Evolutionary conservation across 768 basidiomycete genomes (phyloP).

Genomic region (Leccinum incarnatum): DNA sequence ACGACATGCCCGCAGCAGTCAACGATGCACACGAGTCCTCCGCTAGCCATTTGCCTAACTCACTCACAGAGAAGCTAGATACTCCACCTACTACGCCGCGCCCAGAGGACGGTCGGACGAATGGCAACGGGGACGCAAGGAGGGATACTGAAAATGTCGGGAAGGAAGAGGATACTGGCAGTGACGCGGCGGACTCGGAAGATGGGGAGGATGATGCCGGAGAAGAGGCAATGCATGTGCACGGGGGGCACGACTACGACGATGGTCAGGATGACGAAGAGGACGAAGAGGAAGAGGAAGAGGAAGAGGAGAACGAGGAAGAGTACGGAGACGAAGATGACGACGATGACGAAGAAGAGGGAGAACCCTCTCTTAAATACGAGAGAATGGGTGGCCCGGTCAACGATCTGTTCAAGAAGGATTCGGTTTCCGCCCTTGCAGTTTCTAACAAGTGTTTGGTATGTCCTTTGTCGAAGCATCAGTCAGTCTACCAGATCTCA

Average conservation of each 20-base stretch:
- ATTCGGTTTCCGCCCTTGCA: conserved; percentile 81
- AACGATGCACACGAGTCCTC: neutral
- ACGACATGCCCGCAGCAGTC: conserved; percentile 10
- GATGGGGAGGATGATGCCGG: neutral
- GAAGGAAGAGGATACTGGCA: conserved; percentile 7
- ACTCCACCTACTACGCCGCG: neutral
- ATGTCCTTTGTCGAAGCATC: conserved; percentile 5
- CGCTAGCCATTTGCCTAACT: neutral
- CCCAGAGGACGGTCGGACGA: conserved; percentile 8
- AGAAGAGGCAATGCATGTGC: conserved; percentile 1
- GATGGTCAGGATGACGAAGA: conserved; percentile 11
- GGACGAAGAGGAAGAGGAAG: conserved; percentile 18
- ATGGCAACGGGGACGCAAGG: conserved; percentile 17
- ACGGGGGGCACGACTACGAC: neutral
- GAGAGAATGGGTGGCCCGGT: conserved; percentile 71
- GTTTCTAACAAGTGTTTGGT: conserved; percentile 76
- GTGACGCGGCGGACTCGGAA: conserved; percentile 5
- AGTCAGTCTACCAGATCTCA: neutral
- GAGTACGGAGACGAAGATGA: conserved; percentile 51
- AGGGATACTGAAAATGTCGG: neutral
- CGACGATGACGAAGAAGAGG: conserved; percentile 73
- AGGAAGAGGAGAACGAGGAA: conserved; percentile 28
- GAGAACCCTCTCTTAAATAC: conserved; percentile 92
- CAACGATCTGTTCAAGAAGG: conserved; percentile 80
- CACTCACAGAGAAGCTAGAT: conserved; percentile 3